Percentiles rank a stretch among this genome's conserved stretches.
These are phyloP conservation scores for Eleusine coracana DNA, from an alignment of 176 grass and related monocot species.

Conservation along the genomic window DNA sequence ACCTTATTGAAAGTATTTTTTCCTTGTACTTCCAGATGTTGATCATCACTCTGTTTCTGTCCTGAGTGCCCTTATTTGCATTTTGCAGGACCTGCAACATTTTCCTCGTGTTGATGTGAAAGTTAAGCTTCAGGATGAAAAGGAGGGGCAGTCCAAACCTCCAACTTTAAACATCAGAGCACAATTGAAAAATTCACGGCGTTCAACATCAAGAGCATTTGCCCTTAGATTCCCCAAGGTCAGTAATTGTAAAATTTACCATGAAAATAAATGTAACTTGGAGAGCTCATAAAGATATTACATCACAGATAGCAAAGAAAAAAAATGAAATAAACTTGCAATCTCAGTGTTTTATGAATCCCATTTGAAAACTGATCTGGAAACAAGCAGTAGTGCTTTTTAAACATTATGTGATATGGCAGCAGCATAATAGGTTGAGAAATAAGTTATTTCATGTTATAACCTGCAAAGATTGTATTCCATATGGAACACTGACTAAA, in stretches of 20 bases:
- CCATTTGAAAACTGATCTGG: too few species aligned
- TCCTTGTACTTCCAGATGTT: constrained; percentile 1
- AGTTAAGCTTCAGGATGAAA: constrained; percentile 70
- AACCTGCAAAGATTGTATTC: background rate
- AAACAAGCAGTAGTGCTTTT: background rate
- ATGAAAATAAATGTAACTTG: constrained; percentile 25
- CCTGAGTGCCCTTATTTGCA: constrained; percentile 26
- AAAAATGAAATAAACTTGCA: constrained; percentile 3
- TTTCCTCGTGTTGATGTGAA: constrained; percentile 73
- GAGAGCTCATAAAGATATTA: background rate
- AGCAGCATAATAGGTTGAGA: background rate
- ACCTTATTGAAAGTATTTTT: background rate
- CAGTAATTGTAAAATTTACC: constrained; percentile 36
- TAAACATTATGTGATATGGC: background rate
- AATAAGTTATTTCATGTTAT: constrained; percentile 17
- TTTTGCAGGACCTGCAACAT: constrained; percentile 78
- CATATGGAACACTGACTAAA: constrained; percentile 4
- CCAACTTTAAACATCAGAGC: constrained; percentile 70
- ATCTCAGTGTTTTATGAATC: background rate
- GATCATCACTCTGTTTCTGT: constrained; percentile 28
- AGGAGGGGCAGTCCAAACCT: constrained; percentile 45
- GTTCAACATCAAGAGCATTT: constrained; percentile 76
- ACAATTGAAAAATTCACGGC: constrained; percentile 65
- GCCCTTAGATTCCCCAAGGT: constrained; percentile 91
- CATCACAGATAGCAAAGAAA: background rate